Percentiles rank a stretch among this genome's conserved stretches.
Evolutionary conservation across 352 stramenopile genomes (phyloP).

Genomic region (Phytophthora sp.): DNA sequence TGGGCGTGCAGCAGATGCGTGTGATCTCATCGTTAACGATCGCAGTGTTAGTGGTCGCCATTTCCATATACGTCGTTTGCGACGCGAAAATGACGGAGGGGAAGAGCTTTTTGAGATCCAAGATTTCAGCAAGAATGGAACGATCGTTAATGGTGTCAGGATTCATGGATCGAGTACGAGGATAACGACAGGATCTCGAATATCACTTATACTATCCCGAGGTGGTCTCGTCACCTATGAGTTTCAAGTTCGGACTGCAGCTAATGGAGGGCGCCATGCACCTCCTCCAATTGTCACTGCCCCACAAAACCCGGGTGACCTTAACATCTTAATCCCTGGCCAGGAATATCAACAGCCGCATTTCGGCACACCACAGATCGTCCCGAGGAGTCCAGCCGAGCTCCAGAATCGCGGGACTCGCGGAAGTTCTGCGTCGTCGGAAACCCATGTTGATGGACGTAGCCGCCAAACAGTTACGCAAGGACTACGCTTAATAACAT

Average conservation of each 20-base stretch:
- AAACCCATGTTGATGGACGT: conserved; percentile 27
- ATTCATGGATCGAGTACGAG: conserved; percentile 82
- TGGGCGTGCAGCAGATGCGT: conserved; percentile 80
- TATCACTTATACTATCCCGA: conserved; percentile 86
- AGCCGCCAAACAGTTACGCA: conserved; percentile 56
- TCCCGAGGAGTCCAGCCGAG: conserved; percentile 76
- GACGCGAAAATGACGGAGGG: conserved; percentile 47
- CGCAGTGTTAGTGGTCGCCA: conserved; percentile 87
- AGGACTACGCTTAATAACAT: conserved; percentile 83
- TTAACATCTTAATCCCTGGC: conserved; percentile 54
- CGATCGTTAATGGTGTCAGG: conserved; percentile 88
- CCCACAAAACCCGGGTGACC: conserved; percentile 43
- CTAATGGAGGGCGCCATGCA: conserved; percentile 17
- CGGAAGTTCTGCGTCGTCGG: conserved; percentile 26
- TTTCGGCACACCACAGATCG: conserved; percentile 28
- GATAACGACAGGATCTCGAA: conserved; percentile 72
- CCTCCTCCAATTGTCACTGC: conserved; percentile 64
- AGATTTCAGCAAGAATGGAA: conserved; percentile 91
- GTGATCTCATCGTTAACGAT: conserved; percentile 89
- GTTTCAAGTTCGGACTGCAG: conserved; percentile 73
- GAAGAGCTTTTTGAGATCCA: conserved; percentile 85
- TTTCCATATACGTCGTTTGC: conserved; percentile 79
- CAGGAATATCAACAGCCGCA: conserved; percentile 82
- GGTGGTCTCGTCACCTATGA: conserved; percentile 88
- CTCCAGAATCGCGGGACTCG: conserved; percentile 78